These are phyloP conservation scores for Colletotrichum nymphaeae DNA, from an alignment of 2,329 filamentous ascomycete genomes.

Conservation along the genomic window DNA sequence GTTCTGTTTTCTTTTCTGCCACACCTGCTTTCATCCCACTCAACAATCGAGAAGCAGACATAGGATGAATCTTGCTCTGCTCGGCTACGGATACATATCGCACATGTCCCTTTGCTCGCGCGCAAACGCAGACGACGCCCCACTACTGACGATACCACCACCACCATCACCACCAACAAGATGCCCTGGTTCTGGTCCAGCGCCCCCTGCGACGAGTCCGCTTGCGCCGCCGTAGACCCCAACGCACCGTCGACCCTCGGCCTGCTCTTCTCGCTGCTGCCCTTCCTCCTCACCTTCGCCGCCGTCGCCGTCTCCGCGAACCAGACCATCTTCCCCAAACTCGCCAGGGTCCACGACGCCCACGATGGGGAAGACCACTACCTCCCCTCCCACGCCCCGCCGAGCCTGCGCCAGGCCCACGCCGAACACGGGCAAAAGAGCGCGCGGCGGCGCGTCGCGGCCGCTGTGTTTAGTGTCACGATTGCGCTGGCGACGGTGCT, in stretches of 20 bases:
- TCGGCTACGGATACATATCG: neutral
- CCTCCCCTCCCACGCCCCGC: slow-evolving; percentile 71
- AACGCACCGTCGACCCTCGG: slow-evolving; percentile 52
- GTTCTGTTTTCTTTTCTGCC: neutral
- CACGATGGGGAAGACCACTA: slow-evolving; percentile 71
- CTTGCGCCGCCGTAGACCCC: slow-evolving; percentile 61
- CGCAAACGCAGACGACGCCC: neutral
- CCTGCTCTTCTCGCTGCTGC: slow-evolving; percentile 70
- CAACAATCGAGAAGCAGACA: neutral
- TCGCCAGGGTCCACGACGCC: slow-evolving; percentile 66
- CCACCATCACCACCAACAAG: neutral
- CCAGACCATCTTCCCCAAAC: slow-evolving; percentile 77
- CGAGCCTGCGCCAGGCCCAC: slow-evolving; percentile 67
- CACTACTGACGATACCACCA: neutral
- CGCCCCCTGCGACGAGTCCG: slow-evolving; percentile 66
- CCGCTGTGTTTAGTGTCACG: slow-evolving; percentile 79
- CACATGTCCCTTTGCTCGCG: slow-evolving; percentile 27
- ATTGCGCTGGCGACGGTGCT: slow-evolving; percentile 82
- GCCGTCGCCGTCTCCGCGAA: slow-evolving; percentile 71
- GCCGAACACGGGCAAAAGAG: slow-evolving; percentile 67
- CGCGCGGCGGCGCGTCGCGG: slow-evolving; percentile 63
- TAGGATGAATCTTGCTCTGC: slow-evolving; percentile 12
- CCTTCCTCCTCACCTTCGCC: slow-evolving; percentile 78
- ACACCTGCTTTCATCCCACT: neutral
- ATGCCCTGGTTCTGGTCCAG: slow-evolving; percentile 39